Conservation (phyloP, 78 protist species). For the Chrysochromulina tobinii region DNA sequence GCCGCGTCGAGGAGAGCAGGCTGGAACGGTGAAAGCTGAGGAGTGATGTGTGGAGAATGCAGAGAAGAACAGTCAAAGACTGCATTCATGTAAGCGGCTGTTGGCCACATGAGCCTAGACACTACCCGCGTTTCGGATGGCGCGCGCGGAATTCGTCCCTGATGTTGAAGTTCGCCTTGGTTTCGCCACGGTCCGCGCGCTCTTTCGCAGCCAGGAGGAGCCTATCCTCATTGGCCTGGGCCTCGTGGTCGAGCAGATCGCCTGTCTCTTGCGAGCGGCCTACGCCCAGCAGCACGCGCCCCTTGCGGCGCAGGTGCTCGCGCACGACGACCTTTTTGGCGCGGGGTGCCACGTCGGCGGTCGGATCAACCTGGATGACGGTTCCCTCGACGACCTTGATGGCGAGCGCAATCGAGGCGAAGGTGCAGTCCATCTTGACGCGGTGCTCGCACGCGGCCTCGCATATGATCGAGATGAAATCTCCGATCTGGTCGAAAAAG, state of each 20-base stretch:
- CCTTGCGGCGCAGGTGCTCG: neutral
- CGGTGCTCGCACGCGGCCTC: constrained; percentile 13
- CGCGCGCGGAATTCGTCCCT: too few relatives aligned
- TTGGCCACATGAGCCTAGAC: too few relatives aligned
- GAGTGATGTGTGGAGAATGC: too few relatives aligned
- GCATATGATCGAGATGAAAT: neutral
- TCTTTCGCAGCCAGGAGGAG: too few relatives aligned
- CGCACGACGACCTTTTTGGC: neutral
- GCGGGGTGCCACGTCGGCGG: neutral
- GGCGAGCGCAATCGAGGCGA: constrained; percentile 22
- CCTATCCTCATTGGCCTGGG: too few relatives aligned
- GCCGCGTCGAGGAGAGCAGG: too few relatives aligned
- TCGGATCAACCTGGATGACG: neutral
- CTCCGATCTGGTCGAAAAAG: neutral
- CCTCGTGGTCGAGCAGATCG: neutral
- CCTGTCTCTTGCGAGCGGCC: neutral
- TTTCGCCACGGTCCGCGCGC: too few relatives aligned
- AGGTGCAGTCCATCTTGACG: constrained; percentile 16
- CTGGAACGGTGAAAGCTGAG: too few relatives aligned
- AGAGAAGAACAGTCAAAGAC: too few relatives aligned
- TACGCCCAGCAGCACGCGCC: neutral
- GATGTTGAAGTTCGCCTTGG: too few relatives aligned
- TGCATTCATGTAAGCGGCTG: too few relatives aligned
- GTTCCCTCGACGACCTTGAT: constrained; percentile 2
- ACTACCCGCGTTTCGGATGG: too few relatives aligned